Conservation (phyloP, 352 stramenopile species). For the Phytophthora lateralis region DNA sequence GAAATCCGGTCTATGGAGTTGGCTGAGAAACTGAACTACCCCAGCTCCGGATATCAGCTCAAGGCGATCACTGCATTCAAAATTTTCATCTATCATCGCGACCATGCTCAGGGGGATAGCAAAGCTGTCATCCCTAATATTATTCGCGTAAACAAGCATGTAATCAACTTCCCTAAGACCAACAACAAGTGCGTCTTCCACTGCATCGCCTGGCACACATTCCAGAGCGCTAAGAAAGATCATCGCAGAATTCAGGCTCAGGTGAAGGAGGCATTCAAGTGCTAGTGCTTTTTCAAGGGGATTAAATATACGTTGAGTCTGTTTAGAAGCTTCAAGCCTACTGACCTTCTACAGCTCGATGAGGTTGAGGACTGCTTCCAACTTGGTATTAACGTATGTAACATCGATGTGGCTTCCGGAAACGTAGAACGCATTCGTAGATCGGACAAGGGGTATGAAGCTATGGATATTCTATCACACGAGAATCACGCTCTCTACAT, state of each 20-base stretch:
- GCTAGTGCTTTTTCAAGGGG: neutral
- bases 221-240: constrained; percentile 7
- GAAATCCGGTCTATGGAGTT: constrained; percentile 15
- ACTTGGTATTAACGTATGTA: too few species aligned
- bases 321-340: constrained; percentile 6
- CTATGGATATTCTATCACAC: too few species aligned
- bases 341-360: constrained; percentile 6
- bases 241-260: too few species aligned
- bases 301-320: constrained; percentile 4
- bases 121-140: constrained; percentile 21
- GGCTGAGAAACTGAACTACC: constrained; percentile 10
- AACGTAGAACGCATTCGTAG: too few species aligned
- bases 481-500: constrained; percentile 30
- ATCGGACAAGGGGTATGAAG: too few species aligned
- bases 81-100: constrained; percentile 18
- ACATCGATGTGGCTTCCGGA: too few species aligned
- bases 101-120: constrained; percentile 17
- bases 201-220: too few species aligned
- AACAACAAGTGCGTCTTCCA: constrained; percentile 14
- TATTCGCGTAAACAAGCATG: constrained; percentile 22
- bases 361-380: too few species aligned
- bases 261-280: too few species aligned
- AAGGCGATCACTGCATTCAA: constrained; percentile 9
- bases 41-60: constrained; percentile 1
- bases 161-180: constrained; percentile 34